These are phyloP conservation scores for Powellomyces hirtus DNA, from an alignment of 192 early-diverging fungal genomes.

Conservation along the genomic window DNA sequence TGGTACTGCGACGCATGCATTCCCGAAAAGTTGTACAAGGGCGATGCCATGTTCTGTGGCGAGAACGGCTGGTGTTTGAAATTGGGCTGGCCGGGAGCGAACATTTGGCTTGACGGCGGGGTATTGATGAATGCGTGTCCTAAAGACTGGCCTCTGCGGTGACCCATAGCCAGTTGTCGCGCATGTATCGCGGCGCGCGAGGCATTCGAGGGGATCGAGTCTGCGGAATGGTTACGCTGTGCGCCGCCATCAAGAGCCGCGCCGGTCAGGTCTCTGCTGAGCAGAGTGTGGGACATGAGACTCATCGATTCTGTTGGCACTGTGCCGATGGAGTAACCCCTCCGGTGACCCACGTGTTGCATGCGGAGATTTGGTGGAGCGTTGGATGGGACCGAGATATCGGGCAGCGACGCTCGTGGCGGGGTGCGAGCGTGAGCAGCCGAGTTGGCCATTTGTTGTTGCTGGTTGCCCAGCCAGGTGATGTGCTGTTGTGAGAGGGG, in stretches of 20 bases:
- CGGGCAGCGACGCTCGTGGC: slow-evolving; percentile 9
- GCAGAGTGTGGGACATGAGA: neutral
- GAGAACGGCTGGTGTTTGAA: neutral
- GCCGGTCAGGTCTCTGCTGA: neutral
- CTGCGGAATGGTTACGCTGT: neutral
- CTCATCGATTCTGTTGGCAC: neutral
- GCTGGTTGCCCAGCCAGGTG: neutral
- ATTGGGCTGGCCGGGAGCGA: neutral
- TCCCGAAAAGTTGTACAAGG: neutral
- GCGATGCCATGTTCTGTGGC: too few relatives aligned
- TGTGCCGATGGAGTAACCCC: slow-evolving; percentile 16
- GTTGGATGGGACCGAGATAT: neutral
- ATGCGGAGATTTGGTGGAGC: neutral
- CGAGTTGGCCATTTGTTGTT: too few relatives aligned
- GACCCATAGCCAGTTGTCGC: neutral
- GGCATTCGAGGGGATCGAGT: neutral
- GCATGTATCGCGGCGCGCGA: neutral
- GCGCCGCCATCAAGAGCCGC: neutral
- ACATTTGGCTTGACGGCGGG: neutral
- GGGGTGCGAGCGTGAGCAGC: neutral
- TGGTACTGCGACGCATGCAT: neutral
- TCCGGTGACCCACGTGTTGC: slow-evolving; percentile 12
- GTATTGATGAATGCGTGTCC: slow-evolving; percentile 8
- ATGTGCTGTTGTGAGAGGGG: neutral
- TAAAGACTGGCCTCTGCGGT: slow-evolving; percentile 5